Conservation (phyloP, 1,284 basidiomycete species). For the Volvariella volvacea region DNA sequence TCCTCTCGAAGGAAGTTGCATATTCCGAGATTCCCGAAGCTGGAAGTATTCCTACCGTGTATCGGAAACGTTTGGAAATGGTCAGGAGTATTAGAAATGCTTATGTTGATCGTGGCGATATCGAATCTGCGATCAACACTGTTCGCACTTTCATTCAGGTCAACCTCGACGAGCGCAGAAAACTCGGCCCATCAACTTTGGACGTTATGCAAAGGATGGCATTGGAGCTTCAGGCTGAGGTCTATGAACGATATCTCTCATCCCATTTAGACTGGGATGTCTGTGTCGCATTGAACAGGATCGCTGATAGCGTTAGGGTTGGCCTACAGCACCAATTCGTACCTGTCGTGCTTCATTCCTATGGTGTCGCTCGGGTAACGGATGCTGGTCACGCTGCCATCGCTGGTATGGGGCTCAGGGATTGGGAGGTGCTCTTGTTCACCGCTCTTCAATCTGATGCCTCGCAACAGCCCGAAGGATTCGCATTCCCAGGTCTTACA, state of each 20-base stretch:
- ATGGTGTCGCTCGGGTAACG: conserved; percentile 16
- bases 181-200: too few species aligned
- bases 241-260: too few species aligned
- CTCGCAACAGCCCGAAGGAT: conserved; percentile 12
- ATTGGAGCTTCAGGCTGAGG: too few species aligned
- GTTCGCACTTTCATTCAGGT: too few species aligned
- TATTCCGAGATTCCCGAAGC: conserved; percentile 8
- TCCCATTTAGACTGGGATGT: too few species aligned
- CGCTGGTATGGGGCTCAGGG: conserved; percentile 16
- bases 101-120: conserved; percentile 1
- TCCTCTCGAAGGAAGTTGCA: conserved; percentile 8
- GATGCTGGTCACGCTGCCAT: conserved; percentile 13
- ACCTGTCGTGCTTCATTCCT: conserved; percentile 26
- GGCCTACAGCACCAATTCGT: conserved; percentile 6
- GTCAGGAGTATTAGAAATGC: not conserved
- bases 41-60: not conserved
- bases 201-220: too few species aligned
- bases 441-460: conserved; percentile 23
- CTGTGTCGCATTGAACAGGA: not conserved
- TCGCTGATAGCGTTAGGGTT: conserved; percentile 12
- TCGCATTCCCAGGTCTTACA: conserved; percentile 23
- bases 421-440: conserved; percentile 29
- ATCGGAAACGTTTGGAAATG: not conserved
- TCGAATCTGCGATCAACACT: too few species aligned
- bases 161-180: too few species aligned